These are phyloP conservation scores for Pseudonitzschia pungens DNA, from an alignment of 108 stramenopile genomes.

Conservation along the genomic window DNA sequence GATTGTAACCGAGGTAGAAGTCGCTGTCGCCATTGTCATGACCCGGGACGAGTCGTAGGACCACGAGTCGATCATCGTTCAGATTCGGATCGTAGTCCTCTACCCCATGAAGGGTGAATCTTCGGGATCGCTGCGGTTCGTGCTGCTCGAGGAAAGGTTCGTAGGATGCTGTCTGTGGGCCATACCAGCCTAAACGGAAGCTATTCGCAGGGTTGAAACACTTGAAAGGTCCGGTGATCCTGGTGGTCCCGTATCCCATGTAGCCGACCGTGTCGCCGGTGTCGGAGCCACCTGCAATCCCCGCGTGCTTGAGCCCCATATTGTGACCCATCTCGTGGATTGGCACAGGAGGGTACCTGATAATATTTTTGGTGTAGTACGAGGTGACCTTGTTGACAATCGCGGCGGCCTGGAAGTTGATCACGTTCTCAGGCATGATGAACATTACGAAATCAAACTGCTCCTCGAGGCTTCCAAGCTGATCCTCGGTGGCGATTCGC, in stretches of 20 bases:
- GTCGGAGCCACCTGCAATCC: constrained; percentile 10
- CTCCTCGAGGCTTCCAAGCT: not conserved
- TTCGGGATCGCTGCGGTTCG: not conserved
- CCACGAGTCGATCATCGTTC: not conserved
- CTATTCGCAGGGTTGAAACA: constrained; percentile 58
- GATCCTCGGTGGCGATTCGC: not conserved
- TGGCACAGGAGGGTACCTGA: constrained; percentile 10
- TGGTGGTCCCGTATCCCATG: constrained; percentile 9
- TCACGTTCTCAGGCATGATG: not conserved
- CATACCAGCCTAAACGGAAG: constrained; percentile 54
- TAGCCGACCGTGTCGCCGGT: constrained; percentile 19
- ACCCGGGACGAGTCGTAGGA: not conserved
- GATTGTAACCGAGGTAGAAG: constrained; percentile 46
- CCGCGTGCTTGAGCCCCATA: constrained; percentile 43
- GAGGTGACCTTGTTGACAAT: not conserved
- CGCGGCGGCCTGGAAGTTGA: not conserved
- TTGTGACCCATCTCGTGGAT: constrained; percentile 43
- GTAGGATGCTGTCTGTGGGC: constrained; percentile 3
- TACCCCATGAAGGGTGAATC: not conserved
- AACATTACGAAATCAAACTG: not conserved
- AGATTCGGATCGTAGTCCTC: not conserved
- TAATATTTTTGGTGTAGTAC: not conserved
- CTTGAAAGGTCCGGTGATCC: constrained; percentile 16
- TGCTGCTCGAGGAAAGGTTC: not conserved
- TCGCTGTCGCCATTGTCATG: not conserved